Conservation (phyloP, 2,329 filamentous ascomycete genomes). For the Fusarium sp. region DNA sequence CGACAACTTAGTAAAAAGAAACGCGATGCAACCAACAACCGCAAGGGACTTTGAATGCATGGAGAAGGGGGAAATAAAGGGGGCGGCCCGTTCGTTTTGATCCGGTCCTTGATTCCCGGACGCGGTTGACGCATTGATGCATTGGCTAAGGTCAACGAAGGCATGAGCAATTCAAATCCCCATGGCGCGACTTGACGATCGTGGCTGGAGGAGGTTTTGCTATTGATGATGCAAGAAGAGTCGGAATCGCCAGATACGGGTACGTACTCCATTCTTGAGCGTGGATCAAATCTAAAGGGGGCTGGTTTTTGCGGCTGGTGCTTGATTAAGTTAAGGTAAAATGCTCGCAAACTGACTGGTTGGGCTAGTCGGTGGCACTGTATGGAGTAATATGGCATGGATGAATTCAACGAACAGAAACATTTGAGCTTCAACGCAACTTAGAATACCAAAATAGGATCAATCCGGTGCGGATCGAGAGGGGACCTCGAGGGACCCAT, state of each 20-base stretch:
- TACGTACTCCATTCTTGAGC: constrained; percentile 9
- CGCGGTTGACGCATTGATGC: constrained; percentile 33
- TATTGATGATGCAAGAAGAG: constrained; percentile 5
- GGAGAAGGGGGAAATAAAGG: constrained; percentile 31
- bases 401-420: constrained; percentile 35
- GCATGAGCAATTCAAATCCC: constrained; percentile 6
- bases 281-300: constrained; percentile 36
- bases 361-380: constrained; percentile 35
- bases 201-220: constrained; percentile 14
- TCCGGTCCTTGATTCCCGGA: constrained; percentile 26
- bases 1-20: constrained; percentile 10
- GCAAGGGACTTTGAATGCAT: constrained; percentile 19
- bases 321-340: constrained; percentile 14
- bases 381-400: constrained; percentile 36
- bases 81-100: constrained; percentile 28
- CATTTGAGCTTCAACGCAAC: constrained; percentile 35
- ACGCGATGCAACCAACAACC: constrained; percentile 23
- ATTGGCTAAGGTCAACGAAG: constrained; percentile 22
- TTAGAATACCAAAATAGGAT: constrained; percentile 35
- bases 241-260: constrained; percentile 11
- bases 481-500: constrained; percentile 6
- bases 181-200: constrained; percentile 21
- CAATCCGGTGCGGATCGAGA: constrained; percentile 22
- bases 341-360: constrained; percentile 19
- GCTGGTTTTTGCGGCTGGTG: constrained; percentile 37